These are phyloP conservation scores for Dalbergia cochinchinensis DNA, from an alignment of 306 rosid genomes.

Conservation along the genomic window DNA sequence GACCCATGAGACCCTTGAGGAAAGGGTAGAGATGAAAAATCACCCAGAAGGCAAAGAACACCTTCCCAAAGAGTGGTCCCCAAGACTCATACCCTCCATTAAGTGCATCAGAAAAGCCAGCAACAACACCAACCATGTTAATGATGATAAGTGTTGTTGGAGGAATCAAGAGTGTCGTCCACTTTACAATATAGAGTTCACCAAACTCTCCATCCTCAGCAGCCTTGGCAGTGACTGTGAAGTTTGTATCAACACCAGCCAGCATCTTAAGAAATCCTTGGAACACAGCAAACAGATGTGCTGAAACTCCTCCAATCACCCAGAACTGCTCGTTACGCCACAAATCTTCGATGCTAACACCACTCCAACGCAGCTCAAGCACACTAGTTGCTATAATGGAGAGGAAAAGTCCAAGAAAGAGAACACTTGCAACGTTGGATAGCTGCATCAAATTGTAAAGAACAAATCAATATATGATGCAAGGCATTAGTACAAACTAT, in stretches of 20 bases:
- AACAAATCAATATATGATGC: background rate
- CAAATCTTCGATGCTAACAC: slow-evolving; percentile 79
- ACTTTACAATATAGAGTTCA: slow-evolving; percentile 84
- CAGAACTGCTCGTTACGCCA: slow-evolving; percentile 99
- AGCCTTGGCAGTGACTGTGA: slow-evolving; percentile 91
- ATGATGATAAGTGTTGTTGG: slow-evolving; percentile 84
- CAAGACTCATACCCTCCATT: slow-evolving; percentile 98
- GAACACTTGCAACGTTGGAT: slow-evolving; percentile 85
- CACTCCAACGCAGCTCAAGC: slow-evolving; percentile 97
- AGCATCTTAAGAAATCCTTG: slow-evolving; percentile 94
- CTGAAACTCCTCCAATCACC: slow-evolving; percentile 99
- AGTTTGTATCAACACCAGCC: slow-evolving; percentile 95
- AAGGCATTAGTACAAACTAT: slow-evolving; percentile 15
- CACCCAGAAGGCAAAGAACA: slow-evolving; percentile 96
- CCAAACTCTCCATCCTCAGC: slow-evolving; percentile 87
- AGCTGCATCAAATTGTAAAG: slow-evolving; percentile 62
- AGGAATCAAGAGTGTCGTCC: slow-evolving; percentile 97
- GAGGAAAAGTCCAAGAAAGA: slow-evolving; percentile 94
- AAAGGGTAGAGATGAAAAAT: slow-evolving; percentile 95
- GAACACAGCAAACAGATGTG: slow-evolving; percentile 97
- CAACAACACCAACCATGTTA: slow-evolving; percentile 96
- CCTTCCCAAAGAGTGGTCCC: slow-evolving; percentile 98
- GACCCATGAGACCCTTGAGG: slow-evolving; percentile 99
- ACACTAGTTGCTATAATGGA: slow-evolving; percentile 87
- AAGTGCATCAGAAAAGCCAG: slow-evolving; percentile 95